Base-by-base conservation (phyloP, 352 stramenopile species). In the Phytophthora boehmeriae region DNA sequence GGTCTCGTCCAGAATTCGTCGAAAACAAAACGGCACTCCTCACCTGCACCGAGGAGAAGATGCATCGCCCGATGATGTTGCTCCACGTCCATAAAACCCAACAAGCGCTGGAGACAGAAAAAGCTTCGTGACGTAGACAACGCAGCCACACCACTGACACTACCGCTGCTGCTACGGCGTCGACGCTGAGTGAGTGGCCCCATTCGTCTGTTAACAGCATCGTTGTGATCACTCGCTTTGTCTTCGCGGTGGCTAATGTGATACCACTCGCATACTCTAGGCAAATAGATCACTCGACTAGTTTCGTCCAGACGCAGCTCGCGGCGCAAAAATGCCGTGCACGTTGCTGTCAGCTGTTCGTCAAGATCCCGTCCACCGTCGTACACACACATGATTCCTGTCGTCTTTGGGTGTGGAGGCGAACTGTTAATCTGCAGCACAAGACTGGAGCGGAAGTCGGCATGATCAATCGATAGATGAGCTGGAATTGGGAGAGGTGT, bases 381-480 rank as follows among this genome's bases (percentile, higher is more conserved):
- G 55, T 96, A 98, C 11, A 96, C 73, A 3, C 81, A 66, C 36
- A 98, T 82, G 20, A 77, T 55, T 5, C 76, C 59, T 17, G 48
- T 58, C 2, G 66, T 58, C n/a, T 70, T 61, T 11, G 39, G 6
- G 28, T 13, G 35, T 16, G 60, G 50, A 8, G 66, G 66, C 20
- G 55, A 60, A 32, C 78, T 64, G 73, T 86, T 80, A 52, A 90
- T 68, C 62, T 97, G 92, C 2, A 97, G 66, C n/a, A 87, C 87
- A 58, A 95, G 86, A 53, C 82, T 91, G 1, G 92, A 78, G 8
- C 93, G 87, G 55, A 92, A 87, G 63, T 98, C 91, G 6, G 73
- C 27, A 48, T 65, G 61, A 65, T 62, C 55, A 8, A 73, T 57
- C 9, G 60, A 64, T 5, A 93, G 36, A 28, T 52, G 39, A 5